phyloP scores from a whole-genome alignment of 2,329 filamentous ascomycete genomes.

The Blumeriella jaapii region DNA sequence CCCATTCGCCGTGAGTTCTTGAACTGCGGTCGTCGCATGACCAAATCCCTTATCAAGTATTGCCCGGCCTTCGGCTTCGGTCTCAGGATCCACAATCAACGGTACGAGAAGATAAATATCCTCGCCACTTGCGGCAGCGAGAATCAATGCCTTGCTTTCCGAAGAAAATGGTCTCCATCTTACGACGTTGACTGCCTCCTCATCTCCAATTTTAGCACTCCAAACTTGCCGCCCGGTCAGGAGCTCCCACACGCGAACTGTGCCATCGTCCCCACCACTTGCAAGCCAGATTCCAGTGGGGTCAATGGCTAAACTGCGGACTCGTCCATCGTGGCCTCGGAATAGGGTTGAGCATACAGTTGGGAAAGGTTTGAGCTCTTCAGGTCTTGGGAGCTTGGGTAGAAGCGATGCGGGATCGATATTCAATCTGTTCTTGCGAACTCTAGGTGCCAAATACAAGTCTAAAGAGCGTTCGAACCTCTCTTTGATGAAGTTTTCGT shows the following conservation, averaged over 20 bases:
- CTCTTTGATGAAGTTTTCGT: slow-evolving; percentile 83
- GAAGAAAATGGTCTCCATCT: slow-evolving; percentile 89
- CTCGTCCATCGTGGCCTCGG: slow-evolving; percentile 76
- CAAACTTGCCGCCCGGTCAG: slow-evolving; percentile 78
- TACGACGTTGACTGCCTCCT: slow-evolving; percentile 73
- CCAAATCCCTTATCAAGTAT: slow-evolving; percentile 85
- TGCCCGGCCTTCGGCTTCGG: slow-evolving; percentile 63
- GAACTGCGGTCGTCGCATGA: slow-evolving; percentile 62
- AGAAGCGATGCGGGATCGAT: slow-evolving; percentile 90
- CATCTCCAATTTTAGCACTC: slow-evolving; percentile 66
- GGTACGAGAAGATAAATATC: slow-evolving; percentile 78
- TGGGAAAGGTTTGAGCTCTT: slow-evolving; percentile 90
- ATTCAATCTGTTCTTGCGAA: slow-evolving; percentile 88
- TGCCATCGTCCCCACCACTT: slow-evolving; percentile 89
- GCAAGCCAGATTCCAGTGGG: slow-evolving; percentile 78
- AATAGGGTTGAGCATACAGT: slow-evolving; percentile 82
- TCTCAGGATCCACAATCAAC: slow-evolving; percentile 56
- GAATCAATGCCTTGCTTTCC: slow-evolving; percentile 65
- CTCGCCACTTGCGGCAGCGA: slow-evolving; percentile 77
- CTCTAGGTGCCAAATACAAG: slow-evolving; percentile 83
- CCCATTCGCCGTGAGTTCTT: slow-evolving; percentile 38
- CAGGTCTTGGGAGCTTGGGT: slow-evolving; percentile 83
- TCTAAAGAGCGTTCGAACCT: slow-evolving; percentile 93
- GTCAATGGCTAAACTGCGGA: slow-evolving; percentile 75
- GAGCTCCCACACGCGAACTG: slow-evolving; percentile 81